Percentiles rank a stretch among this genome's conserved stretches.
Conservation (phyloP, 129 eudicot genomes). For the Centella asiatica region DNA sequence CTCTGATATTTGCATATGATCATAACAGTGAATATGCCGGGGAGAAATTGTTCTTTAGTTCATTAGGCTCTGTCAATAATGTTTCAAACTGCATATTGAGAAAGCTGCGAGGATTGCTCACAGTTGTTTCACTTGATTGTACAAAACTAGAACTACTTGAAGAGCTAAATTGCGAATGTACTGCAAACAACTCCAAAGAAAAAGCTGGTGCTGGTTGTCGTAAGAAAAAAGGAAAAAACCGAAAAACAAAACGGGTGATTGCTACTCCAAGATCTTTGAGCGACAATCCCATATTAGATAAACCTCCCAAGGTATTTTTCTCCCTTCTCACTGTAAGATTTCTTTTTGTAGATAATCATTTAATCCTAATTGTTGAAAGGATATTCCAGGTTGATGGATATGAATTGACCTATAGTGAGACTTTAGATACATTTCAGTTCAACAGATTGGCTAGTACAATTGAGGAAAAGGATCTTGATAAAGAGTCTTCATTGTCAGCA, state of each 20-base stretch:
- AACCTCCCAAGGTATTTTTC: constrained; percentile 43
- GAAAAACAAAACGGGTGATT: constrained; percentile 36
- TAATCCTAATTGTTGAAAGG: constrained; percentile 12
- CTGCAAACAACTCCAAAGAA: constrained; percentile 40
- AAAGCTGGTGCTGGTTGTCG: constrained; percentile 41
- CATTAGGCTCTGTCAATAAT: constrained; percentile 50
- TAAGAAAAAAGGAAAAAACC: constrained; percentile 67
- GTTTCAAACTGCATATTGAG: constrained; percentile 58
- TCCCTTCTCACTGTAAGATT: background rate
- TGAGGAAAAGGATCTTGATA: constrained; percentile 26
- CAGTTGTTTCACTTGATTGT: constrained; percentile 84
- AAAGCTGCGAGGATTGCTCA: constrained; percentile 69
- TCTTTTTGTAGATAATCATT: background rate
- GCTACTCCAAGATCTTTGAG: constrained; percentile 29
- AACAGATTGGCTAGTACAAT: constrained; percentile 16
- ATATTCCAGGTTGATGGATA: constrained; percentile 42
- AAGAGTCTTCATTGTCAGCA: constrained; percentile 27
- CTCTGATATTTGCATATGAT: constrained; percentile 30
- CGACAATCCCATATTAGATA: constrained; percentile 26
- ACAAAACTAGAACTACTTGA: constrained; percentile 79
- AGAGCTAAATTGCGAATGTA: constrained; percentile 33
- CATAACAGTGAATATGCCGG: constrained; percentile 33
- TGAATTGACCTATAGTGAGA: constrained; percentile 16
- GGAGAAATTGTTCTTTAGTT: constrained; percentile 61
- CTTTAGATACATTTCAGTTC: constrained; percentile 15